These are phyloP conservation scores for Penicillium flavigenum DNA, from an alignment of 495 filamentous ascomycete genomes.

Conservation along the genomic window DNA sequence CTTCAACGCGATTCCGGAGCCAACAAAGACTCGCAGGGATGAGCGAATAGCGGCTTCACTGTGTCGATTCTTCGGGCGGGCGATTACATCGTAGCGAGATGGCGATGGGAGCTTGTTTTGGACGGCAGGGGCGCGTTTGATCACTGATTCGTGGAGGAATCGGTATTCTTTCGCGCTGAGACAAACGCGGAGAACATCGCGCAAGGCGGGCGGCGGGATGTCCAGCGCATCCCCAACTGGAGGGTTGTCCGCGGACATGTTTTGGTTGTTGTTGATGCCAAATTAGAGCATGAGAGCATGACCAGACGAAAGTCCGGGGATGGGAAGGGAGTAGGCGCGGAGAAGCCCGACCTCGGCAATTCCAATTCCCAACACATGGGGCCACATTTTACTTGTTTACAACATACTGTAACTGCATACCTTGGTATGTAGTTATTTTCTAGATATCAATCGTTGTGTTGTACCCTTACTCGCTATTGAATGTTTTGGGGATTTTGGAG, in stretches of 20 bases:
- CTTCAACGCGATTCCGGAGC: slow-evolving; percentile 67
- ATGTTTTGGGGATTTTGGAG: too few species aligned
- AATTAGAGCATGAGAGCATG: neutral
- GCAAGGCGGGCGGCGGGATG: slow-evolving; percentile 37
- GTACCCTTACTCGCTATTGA: too few species aligned
- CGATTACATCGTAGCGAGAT: slow-evolving; percentile 50
- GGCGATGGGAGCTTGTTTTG: slow-evolving; percentile 61
- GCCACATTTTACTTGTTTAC: too few species aligned
- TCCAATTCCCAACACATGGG: neutral
- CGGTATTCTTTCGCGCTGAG: slow-evolving; percentile 84
- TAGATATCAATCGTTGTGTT: too few species aligned
- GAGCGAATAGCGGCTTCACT: slow-evolving; percentile 77
- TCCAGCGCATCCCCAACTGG: slow-evolving; percentile 15
- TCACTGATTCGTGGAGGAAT: slow-evolving; percentile 72
- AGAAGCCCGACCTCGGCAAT: slow-evolving; percentile 13
- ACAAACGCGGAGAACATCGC: slow-evolving; percentile 79
- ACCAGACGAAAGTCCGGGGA: slow-evolving; percentile 1
- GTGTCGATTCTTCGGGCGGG: slow-evolving; percentile 61
- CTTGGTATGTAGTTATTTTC: too few species aligned
- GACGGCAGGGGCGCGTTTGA: slow-evolving; percentile 61
- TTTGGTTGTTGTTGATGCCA: slow-evolving; percentile 4
- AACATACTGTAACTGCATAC: too few species aligned
- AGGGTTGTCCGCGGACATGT: slow-evolving; percentile 21
- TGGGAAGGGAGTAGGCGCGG: slow-evolving; percentile 5
- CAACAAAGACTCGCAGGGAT: slow-evolving; percentile 72